Conservation (phyloP, 2,329 filamentous ascomycete species). For the Phyllosticta citriasiana region DNA sequence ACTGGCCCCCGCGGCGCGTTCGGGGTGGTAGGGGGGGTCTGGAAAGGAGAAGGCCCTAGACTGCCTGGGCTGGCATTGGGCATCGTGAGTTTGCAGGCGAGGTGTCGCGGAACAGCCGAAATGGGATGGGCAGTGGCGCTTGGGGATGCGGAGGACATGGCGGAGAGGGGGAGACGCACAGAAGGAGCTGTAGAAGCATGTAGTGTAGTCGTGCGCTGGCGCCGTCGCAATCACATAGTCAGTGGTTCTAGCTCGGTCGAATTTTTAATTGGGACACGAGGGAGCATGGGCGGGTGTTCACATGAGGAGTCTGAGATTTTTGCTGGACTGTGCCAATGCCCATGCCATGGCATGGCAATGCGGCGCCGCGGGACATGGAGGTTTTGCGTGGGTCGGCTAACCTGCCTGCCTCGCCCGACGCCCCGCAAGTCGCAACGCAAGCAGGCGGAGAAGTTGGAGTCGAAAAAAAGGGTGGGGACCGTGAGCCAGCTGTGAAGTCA, state of each 20-base stretch:
- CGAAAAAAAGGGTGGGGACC: not conserved
- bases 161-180: not conserved
- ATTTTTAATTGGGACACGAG: slow-evolving; percentile 8
- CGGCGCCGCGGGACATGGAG: too few relatives aligned
- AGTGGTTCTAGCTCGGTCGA: slow-evolving; percentile 1
- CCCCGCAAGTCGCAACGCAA: not conserved
- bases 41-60: not conserved
- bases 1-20: not conserved
- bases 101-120: not conserved
- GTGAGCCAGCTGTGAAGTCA: not conserved
- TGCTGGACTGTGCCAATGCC: not conserved
- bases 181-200: too few relatives aligned
- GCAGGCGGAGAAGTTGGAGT: not conserved
- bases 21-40: too few relatives aligned
- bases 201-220: too few relatives aligned
- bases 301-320: not conserved
- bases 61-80: not conserved
- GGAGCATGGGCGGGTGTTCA: not conserved
- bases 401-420: not conserved
- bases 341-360: too few relatives aligned
- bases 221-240: too few relatives aligned
- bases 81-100: not conserved
- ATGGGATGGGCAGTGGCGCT: not conserved
- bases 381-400: slow-evolving; percentile 4
- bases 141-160: not conserved